phyloP scores from a whole-genome alignment of 805 yeast species.

The Suhomyces sp. region DNA sequence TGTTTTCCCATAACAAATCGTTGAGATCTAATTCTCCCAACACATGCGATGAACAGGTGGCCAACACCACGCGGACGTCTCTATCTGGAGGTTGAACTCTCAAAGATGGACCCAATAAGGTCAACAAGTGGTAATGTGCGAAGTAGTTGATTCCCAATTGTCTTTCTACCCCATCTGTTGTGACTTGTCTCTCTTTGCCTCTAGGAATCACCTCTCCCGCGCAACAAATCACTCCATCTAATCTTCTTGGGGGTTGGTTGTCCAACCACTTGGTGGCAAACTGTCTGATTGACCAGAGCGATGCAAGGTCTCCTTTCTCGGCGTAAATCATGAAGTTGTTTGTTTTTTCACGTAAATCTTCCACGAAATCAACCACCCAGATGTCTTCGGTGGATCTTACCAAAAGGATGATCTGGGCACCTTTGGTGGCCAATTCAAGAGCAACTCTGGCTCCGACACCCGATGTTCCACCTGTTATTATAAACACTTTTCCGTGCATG shows the following conservation, averaged over 20 bases:
- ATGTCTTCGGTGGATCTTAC: conserved; percentile 60
- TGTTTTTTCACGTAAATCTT: conserved; percentile 70
- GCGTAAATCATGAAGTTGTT: conserved; percentile 78
- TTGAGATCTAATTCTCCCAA: conserved; percentile 68
- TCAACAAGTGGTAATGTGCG: conserved; percentile 77
- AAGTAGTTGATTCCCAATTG: conserved; percentile 84
- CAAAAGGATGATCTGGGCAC: conserved; percentile 82
- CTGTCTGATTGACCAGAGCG: conserved; percentile 72
- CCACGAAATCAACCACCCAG: conserved; percentile 79
- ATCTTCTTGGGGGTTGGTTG: conserved; percentile 82
- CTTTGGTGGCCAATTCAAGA: conserved; percentile 68
- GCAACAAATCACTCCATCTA: conserved; percentile 86
- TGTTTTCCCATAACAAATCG: conserved; percentile 58
- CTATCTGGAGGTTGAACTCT: conserved; percentile 92
- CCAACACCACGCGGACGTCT: conserved; percentile 80
- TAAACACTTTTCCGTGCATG: conserved; percentile 82
- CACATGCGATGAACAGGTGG: conserved; percentile 76
- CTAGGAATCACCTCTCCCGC: conserved; percentile 83
- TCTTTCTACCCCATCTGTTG: conserved; percentile 80
- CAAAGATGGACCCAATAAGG: conserved; percentile 77
- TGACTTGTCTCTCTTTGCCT: conserved; percentile 59
- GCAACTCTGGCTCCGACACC: conserved; percentile 83
- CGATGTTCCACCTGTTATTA: conserved; percentile 90
- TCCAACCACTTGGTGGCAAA: conserved; percentile 96
- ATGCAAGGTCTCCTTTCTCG: conserved; percentile 82